A percentile compares a stretch with the other conserved stretches of the same genome.
These are phyloP conservation scores for Sordariomycetes sp. DNA, from an alignment of 2,329 filamentous ascomycete genomes.

Conservation along the genomic window DNA sequence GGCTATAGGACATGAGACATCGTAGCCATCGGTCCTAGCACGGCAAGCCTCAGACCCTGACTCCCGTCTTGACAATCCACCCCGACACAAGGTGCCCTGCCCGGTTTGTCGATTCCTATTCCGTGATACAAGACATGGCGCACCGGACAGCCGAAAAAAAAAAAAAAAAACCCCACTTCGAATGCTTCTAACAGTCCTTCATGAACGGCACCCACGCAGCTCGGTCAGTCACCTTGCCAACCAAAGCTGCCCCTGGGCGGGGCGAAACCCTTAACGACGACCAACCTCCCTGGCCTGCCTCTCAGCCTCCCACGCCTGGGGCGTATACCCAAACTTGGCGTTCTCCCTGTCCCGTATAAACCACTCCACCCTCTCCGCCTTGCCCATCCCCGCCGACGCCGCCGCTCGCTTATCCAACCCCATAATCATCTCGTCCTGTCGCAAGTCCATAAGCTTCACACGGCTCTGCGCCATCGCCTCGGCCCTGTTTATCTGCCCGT, in stretches of 20 bases:
- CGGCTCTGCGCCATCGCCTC: constrained; percentile 47
- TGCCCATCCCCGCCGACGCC: constrained; percentile 30
- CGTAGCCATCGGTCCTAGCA: too few species aligned
- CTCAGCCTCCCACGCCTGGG: not conserved
- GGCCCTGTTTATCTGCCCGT: constrained; percentile 60
- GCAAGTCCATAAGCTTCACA: constrained; percentile 52
- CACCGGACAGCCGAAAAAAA: not conserved
- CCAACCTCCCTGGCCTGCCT: not conserved
- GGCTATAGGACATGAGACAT: too few species aligned
- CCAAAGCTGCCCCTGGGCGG: too few species aligned
- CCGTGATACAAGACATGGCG: not conserved
- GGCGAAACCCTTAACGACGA: not conserved
- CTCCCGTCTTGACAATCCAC: not conserved
- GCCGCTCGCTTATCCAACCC: constrained; percentile 36
- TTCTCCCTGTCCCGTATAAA: constrained; percentile 57
- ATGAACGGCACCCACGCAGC: not conserved
- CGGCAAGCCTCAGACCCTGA: too few species aligned
- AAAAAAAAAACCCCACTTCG: not conserved
- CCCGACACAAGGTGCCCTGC: not conserved
- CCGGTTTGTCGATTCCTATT: not conserved
- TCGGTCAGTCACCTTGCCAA: too few species aligned
- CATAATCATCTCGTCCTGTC: constrained; percentile 51
- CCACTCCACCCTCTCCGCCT: constrained; percentile 51
- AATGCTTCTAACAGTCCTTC: not conserved
- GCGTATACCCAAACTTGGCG: constrained; percentile 5